phyloP scores from a whole-genome alignment of 1,284 basidiomycete genomes.

The Moesziomyces globuligerus region DNA sequence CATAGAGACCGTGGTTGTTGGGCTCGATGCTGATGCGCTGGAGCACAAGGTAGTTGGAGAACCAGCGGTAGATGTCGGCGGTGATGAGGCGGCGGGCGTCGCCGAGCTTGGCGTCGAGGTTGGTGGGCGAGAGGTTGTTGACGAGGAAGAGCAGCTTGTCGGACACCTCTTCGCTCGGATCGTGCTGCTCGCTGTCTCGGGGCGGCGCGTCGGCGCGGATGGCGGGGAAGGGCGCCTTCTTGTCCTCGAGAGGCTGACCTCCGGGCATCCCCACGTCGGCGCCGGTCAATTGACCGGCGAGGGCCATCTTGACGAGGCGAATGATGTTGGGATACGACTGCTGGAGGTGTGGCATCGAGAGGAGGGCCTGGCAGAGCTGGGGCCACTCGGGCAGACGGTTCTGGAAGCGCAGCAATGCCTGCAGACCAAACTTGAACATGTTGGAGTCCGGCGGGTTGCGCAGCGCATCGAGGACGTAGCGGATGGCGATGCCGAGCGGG shows the following conservation, averaged over 20 bases:
- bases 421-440: constrained; percentile 93
- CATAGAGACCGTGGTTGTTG: constrained; percentile 95
- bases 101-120: constrained; percentile 78
- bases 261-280: constrained; percentile 33
- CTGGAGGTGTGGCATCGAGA: constrained; percentile 85
- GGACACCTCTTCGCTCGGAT: constrained; percentile 85
- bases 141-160: constrained; percentile 97
- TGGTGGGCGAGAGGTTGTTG: constrained; percentile 94
- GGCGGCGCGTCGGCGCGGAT: constrained; percentile 68
- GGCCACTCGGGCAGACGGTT: constrained; percentile 91
- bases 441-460: constrained; percentile 81
- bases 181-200: constrained; percentile 61
- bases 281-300: constrained; percentile 39
- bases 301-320: constrained; percentile 52
- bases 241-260: constrained; percentile 42
- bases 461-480: constrained; percentile 94
- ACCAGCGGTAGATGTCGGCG: constrained; percentile 76
- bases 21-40: constrained; percentile 95
- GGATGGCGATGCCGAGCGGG: constrained; percentile 94
- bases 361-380: constrained; percentile 86
- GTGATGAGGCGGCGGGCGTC: constrained; percentile 54
- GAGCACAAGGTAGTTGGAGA: constrained; percentile 95
- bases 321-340: constrained; percentile 87
- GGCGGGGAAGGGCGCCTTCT: constrained; percentile 69
- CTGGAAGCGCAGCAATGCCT: constrained; percentile 89